Conservation (phyloP, 495 filamentous ascomycete genomes). For the Barbatosphaeria neglecta region DNA sequence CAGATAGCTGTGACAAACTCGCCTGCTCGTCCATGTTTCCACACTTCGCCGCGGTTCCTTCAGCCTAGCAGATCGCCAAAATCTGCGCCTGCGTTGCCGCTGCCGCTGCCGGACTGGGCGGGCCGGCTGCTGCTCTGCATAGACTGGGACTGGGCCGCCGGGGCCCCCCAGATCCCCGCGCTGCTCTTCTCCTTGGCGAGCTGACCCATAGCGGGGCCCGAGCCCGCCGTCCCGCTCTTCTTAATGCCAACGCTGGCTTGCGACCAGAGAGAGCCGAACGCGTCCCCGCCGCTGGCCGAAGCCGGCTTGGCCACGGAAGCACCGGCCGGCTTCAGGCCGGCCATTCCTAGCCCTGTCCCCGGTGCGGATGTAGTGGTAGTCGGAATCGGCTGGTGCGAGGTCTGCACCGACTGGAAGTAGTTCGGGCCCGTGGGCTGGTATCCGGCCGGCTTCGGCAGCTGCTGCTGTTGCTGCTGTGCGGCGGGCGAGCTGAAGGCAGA, state of each 20-base stretch:
- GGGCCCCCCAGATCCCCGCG: constrained; percentile 83
- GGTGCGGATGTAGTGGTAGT: constrained; percentile 12
- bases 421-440: constrained; percentile 78
- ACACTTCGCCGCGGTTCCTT: no score
- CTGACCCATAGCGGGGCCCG: constrained; percentile 69
- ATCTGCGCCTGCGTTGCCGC: neutral
- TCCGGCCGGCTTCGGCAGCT: constrained; percentile 45
- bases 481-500: constrained; percentile 44
- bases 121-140: neutral
- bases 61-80: neutral
- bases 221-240: constrained; percentile 51
- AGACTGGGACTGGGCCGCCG: constrained; percentile 5
- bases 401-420: constrained; percentile 80
- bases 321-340: constrained; percentile 22
- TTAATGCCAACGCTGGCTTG: constrained; percentile 66
- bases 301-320: constrained; percentile 43
- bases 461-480: constrained; percentile 24
- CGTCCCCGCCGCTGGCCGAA: constrained; percentile 53
- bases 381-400: constrained; percentile 21
- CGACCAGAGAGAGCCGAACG: constrained; percentile 78
- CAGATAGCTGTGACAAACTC: no score
- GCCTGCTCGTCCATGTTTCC: no score
- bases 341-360: constrained; percentile 3
- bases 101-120: neutral
- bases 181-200: constrained; percentile 93